Evolutionary conservation across 2,329 filamentous ascomycete species (phyloP).

Genomic region (Fusarium albidum): DNA sequence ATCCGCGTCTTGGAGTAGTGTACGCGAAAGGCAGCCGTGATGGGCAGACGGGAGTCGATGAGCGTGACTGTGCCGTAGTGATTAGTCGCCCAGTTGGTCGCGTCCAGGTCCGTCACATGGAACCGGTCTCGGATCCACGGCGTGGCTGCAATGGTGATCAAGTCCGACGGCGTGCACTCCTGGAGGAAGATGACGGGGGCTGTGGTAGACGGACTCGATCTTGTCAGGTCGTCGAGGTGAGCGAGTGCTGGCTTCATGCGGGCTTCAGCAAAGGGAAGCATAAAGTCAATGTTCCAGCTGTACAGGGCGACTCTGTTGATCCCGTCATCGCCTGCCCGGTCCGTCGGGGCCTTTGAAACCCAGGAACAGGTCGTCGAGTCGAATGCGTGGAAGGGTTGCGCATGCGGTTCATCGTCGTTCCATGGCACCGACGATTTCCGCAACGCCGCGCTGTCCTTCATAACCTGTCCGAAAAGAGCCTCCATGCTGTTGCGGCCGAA

Average conservation of each 20-base stretch:
- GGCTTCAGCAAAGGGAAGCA: constrained; percentile 42
- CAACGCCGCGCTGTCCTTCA: constrained; percentile 24
- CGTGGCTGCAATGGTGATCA: constrained; percentile 52
- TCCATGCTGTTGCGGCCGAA: constrained; percentile 22
- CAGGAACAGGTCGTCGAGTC: constrained; percentile 15
- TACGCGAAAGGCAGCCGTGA: constrained; percentile 58
- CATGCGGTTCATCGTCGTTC: constrained; percentile 19
- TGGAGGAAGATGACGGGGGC: constrained; percentile 58
- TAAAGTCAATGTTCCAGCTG: constrained; percentile 50
- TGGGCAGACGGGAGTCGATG: constrained; percentile 54
- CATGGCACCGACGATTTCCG: constrained; percentile 19
- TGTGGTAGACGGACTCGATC: constrained; percentile 8
- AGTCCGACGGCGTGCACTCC: constrained; percentile 58
- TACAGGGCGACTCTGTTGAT: constrained; percentile 41
- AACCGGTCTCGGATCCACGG: constrained; percentile 58
- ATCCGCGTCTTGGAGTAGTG: constrained; percentile 58
- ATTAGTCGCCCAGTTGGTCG: constrained; percentile 52
- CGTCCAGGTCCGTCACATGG: constrained; percentile 56
- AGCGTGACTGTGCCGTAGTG: constrained; percentile 63
- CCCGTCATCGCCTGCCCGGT: neutral
- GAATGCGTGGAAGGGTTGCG: constrained; percentile 21
- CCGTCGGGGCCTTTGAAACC: constrained; percentile 14
- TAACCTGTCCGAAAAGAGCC: constrained; percentile 18
- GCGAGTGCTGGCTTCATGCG: constrained; percentile 46
- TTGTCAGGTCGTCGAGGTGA: constrained; percentile 33